Base-by-base conservation (phyloP, 139 green algal genomes). In the Raphidocelis subcapitata region DNA sequence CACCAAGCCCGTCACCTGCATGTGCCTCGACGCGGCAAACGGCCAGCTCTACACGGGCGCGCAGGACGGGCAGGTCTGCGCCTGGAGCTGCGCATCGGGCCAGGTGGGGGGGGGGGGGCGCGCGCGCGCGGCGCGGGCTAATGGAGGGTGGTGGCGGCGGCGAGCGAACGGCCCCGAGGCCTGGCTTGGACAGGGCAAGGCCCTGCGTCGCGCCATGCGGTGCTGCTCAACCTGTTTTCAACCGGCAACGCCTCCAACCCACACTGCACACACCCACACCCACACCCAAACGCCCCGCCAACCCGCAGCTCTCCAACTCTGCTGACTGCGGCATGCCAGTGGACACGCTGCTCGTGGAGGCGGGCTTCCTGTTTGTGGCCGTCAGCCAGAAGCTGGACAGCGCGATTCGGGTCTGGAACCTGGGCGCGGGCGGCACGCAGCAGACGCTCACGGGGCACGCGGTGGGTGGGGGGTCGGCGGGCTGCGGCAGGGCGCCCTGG, bases 321-420 rank as follows among this genome's bases (percentile, higher is more conserved):
- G 54, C n/a, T 14, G 54, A 61, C 54, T 28, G 21, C 12, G 60
- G 60, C 32, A 66, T 59, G 36, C 61, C 49, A 21, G 72, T 78
- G 18, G 72, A 78, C 63, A 67, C 47, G 44, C 62, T 78, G 5
- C 62, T 37, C 20, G 72, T 78, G 29, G 72, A 73, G 26, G 41
- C 37, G 3, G 63, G 63, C 51, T 78, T 66, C 51, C 69, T 78
- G 62, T 78, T 78, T 72, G 72, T 78, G 36, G 72, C 61, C 51
- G 69, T 78, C 47, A 61, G 32, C 1, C 32, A 56, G 1, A 31
- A 12, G 10, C 59, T 66, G 12, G 72, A 78, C 33, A 62, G 72
- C 51, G 69, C 71, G 14, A 59, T 78, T 5, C 41, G 12, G 41
- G 41, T 49, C 41, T 78, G 69, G 28, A 78, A 78, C 72, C 52